Conservation (phyloP, 805 yeast species). For the Myxozyma udenii region DNA sequence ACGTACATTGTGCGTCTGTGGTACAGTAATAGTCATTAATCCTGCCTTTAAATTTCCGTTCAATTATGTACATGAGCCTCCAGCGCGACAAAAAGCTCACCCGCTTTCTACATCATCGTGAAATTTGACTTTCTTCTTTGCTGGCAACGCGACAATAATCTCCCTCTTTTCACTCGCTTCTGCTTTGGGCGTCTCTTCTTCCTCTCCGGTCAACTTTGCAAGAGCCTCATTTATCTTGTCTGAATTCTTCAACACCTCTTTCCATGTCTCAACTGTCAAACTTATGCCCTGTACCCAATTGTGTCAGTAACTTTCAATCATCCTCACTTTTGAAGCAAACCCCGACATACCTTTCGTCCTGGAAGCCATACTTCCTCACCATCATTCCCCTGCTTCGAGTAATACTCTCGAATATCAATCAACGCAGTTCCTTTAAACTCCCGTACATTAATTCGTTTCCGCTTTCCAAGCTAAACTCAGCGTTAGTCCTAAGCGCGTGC, state of each 20-base stretch:
- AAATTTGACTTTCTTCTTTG: background rate
- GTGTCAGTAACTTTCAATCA: background rate
- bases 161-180: background rate
- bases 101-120: background rate
- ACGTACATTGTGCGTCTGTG: too few species aligned
- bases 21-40: background rate
- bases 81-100: too few species aligned
- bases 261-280: constrained; percentile 33
- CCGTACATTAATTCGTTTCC: constrained; percentile 70
- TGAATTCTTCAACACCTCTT: constrained; percentile 23
- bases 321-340: too few species aligned
- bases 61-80: background rate
- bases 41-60: background rate
- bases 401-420: constrained; percentile 83
- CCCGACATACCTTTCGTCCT: constrained; percentile 61
- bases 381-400: constrained; percentile 46
- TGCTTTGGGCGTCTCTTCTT: constrained; percentile 1
- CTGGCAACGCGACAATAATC: background rate
- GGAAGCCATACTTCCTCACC: constrained; percentile 47
- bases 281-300: constrained; percentile 37
- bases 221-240: constrained; percentile 33
- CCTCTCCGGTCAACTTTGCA: constrained; percentile 6
- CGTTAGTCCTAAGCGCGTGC: background rate
- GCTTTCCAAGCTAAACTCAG: constrained; percentile 47
- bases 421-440: constrained; percentile 63